Conservation (phyloP, 192 early-diverging fungal genomes). For the Lunasporangiospora selenospora region DNA sequence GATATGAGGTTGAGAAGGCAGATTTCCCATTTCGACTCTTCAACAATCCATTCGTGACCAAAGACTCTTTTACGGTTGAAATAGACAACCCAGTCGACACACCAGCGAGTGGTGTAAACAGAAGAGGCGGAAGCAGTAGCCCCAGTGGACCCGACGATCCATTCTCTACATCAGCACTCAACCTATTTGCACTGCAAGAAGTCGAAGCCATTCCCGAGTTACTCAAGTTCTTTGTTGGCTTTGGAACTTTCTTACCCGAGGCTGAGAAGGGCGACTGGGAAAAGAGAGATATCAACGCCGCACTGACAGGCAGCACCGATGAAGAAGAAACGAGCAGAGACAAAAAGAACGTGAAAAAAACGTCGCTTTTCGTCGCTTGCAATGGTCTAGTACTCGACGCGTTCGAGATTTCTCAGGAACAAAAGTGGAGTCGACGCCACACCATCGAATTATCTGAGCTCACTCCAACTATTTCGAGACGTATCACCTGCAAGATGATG, state of each 20-base stretch:
- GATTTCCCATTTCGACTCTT: slow-evolving; percentile 28
- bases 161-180: too few species aligned
- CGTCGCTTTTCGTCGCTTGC: slow-evolving; percentile 24
- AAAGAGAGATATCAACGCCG: slow-evolving; percentile 23
- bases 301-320: slow-evolving; percentile 1
- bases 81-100: slow-evolving; percentile 9
- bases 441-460: slow-evolving; percentile 32
- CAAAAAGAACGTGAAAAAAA: slow-evolving; percentile 3
- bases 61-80: slow-evolving; percentile 2
- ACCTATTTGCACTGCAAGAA: slow-evolving; percentile 10
- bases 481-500: slow-evolving; percentile 50
- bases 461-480: slow-evolving; percentile 30
- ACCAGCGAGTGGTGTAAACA: not conserved
- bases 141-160: not conserved
- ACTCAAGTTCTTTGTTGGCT: slow-evolving; percentile 27
- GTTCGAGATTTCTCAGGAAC: slow-evolving; percentile 24
- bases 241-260: slow-evolving; percentile 25
- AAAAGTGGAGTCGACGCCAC: slow-evolving; percentile 26
- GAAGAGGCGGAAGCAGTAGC: not conserved
- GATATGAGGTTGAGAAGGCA: slow-evolving; percentile 5
- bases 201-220: not conserved
- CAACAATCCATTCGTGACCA: slow-evolving; percentile 31
- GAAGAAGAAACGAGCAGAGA: not conserved
- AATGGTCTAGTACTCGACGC: slow-evolving; percentile 35
- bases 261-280: slow-evolving; percentile 24